phyloP scores from a whole-genome alignment of 2,329 filamentous ascomycete genomes.

The Fusarium sp. region DNA sequence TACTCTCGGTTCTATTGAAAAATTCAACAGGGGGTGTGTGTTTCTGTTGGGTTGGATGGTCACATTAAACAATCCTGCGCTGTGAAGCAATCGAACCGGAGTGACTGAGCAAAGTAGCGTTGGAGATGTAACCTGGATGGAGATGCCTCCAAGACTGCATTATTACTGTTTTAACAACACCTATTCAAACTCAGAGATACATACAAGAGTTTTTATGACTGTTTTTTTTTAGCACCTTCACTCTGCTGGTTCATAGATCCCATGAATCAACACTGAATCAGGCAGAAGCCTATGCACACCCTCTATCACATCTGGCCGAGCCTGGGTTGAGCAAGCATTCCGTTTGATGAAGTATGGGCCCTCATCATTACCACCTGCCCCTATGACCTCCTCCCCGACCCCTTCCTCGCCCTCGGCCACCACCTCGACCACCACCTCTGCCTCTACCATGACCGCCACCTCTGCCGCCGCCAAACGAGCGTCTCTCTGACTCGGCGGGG shows the following conservation, averaged over 20 bases:
- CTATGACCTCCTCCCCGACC: slow-evolving; percentile 41
- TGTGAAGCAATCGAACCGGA: neutral
- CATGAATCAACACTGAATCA: neutral
- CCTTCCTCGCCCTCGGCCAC: slow-evolving; percentile 45
- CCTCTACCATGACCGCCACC: slow-evolving; percentile 52
- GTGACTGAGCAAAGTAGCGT: neutral
- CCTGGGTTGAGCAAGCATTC: neutral
- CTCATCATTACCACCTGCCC: slow-evolving; percentile 34
- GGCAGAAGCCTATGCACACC: neutral
- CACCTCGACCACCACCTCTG: slow-evolving; percentile 51
- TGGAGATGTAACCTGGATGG: neutral
- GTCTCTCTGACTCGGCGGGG: slow-evolving; percentile 59
- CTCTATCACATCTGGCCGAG: neutral
- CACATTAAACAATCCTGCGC: neutral
- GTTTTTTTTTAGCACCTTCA: neutral
- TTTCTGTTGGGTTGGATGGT: neutral
- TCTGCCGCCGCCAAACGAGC: slow-evolving; percentile 53
- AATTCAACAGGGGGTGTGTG: neutral
- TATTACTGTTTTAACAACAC: neutral
- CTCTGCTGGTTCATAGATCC: neutral
- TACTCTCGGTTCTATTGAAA: neutral
- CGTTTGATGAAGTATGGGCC: neutral
- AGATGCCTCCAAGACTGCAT: neutral
- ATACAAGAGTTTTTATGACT: neutral
- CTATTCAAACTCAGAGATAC: neutral